Conservation (phyloP, 2,329 filamentous ascomycete genomes). For the Penicillium crustosum region DNA sequence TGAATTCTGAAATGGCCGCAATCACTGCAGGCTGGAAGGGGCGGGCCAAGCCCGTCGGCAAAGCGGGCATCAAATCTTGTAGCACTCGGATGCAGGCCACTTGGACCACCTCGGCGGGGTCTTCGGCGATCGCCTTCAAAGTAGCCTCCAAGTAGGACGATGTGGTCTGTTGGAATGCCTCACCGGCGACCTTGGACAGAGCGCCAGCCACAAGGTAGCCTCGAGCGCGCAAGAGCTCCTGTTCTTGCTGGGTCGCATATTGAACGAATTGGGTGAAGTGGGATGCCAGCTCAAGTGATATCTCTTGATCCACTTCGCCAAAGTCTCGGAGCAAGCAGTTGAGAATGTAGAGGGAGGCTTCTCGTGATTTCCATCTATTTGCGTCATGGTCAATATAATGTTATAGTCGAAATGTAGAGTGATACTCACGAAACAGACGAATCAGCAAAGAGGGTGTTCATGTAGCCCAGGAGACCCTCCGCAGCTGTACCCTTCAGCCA, state of each 20-base stretch:
- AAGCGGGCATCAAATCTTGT: constrained; percentile 63
- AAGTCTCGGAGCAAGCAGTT: constrained; percentile 84
- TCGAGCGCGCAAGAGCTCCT: constrained; percentile 78
- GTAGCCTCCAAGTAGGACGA: constrained; percentile 54
- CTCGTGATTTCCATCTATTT: constrained; percentile 65
- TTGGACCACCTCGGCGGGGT: constrained; percentile 83
- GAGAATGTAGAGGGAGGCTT: constrained; percentile 80
- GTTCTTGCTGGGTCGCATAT: constrained; percentile 67
- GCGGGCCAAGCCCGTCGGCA: constrained; percentile 52
- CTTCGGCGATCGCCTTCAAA: constrained; percentile 71
- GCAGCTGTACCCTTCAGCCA: constrained; percentile 77
- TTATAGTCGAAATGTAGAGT: neutral
- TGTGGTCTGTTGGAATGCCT: constrained; percentile 49
- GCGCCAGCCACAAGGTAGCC: constrained; percentile 84
- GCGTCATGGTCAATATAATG: constrained; percentile 7
- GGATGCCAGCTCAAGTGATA: constrained; percentile 67
- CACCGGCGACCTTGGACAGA: constrained; percentile 67
- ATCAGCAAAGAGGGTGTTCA: constrained; percentile 68
- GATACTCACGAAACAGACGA: constrained; percentile 36
- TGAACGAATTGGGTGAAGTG: constrained; percentile 79
- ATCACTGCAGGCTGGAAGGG: constrained; percentile 63
- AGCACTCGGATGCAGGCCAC: constrained; percentile 87
- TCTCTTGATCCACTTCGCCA: constrained; percentile 69
- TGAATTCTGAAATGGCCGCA: constrained; percentile 66
- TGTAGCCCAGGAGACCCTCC: constrained; percentile 75